Percentiles rank a stretch among this genome's conserved stretches.
phyloP scores from a whole-genome alignment of 1,284 basidiomycete species.

The Apiotrichum porosum region DNA sequence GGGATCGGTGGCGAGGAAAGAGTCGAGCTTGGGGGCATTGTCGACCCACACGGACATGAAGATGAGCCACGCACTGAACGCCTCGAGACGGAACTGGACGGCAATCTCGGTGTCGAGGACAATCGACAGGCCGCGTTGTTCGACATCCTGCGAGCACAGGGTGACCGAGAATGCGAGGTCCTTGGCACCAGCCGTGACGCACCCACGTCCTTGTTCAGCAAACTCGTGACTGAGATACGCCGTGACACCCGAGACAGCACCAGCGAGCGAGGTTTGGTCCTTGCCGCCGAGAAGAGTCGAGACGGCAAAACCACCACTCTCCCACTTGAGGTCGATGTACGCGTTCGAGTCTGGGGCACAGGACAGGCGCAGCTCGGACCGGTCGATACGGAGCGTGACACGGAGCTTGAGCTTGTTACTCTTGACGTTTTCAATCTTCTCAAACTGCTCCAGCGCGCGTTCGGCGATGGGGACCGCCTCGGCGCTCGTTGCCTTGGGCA shows the following conservation, averaged over 20 bases:
- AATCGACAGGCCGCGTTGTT: slow-evolving; percentile 54
- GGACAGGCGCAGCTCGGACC: slow-evolving; percentile 74
- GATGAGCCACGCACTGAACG: slow-evolving; percentile 41
- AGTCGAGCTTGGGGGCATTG: slow-evolving; percentile 34
- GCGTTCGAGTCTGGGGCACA: slow-evolving; percentile 87
- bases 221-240: slow-evolving; percentile 68
- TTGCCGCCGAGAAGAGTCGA: slow-evolving; percentile 67
- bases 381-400: slow-evolving; percentile 81
- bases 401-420: slow-evolving; percentile 35
- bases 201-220: slow-evolving; percentile 35
- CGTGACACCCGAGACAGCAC: slow-evolving; percentile 71
- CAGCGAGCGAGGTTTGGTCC: slow-evolving; percentile 62
- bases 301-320: slow-evolving; percentile 80
- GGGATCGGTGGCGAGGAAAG: slow-evolving; percentile 1
- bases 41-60: slow-evolving; percentile 44
- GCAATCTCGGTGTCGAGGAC: slow-evolving; percentile 39
- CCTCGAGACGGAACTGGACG: slow-evolving; percentile 39
- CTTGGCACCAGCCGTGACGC: slow-evolving; percentile 41
- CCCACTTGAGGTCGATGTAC: slow-evolving; percentile 77
- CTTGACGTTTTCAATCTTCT: slow-evolving; percentile 11
- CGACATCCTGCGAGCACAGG: slow-evolving; percentile 14
- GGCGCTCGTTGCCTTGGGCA: slow-evolving; percentile 17
- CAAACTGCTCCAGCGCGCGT: slow-evolving; percentile 7
- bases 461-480: slow-evolving; percentile 13
- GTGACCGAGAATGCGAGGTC: slow-evolving; percentile 41